Evolutionary conservation across 2,329 filamentous ascomycete species (phyloP).

Genomic region (Tolypocladium pustulatum): DNA sequence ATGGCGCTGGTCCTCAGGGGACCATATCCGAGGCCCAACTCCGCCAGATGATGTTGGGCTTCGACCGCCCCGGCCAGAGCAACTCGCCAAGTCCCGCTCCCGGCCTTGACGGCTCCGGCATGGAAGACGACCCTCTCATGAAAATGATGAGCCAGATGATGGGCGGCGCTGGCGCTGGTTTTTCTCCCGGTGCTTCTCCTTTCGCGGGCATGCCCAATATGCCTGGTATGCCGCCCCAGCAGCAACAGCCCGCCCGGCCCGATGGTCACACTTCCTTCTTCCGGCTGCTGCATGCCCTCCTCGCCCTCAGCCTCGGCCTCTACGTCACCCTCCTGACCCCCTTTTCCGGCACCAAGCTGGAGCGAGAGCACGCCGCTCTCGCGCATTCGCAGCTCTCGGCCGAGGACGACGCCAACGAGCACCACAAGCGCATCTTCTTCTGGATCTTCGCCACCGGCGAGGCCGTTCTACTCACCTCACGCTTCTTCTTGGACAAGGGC

Average conservation of each 20-base stretch:
- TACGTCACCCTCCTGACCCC: conserved; percentile 60
- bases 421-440: conserved; percentile 44
- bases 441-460: conserved; percentile 74
- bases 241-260: conserved; percentile 14
- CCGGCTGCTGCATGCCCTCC: conserved; percentile 63
- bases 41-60: conserved; percentile 53
- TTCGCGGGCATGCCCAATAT: conserved; percentile 21
- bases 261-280: conserved; percentile 43
- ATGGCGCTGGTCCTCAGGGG: conserved; percentile 18
- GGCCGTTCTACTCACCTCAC: conserved; percentile 57
- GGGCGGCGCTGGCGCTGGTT: conserved; percentile 24
- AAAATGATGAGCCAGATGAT: conserved; percentile 69
- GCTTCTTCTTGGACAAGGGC: conserved; percentile 60
- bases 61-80: conserved; percentile 28
- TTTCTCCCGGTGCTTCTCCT: conserved; percentile 19
- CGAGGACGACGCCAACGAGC: conserved; percentile 18
- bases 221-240: conserved; percentile 24
- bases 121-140: conserved; percentile 32
- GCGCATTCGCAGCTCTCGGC: conserved; percentile 13
- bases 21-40: conserved; percentile 47
- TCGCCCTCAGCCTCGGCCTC: conserved; percentile 58
- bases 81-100: conserved; percentile 11
- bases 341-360: conserved; percentile 55
- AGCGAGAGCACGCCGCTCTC: conserved; percentile 37
- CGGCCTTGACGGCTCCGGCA: conserved; percentile 8